Conservation (phyloP, 2,329 filamentous ascomycete species). For the Calonectria leucothoes region DNA sequence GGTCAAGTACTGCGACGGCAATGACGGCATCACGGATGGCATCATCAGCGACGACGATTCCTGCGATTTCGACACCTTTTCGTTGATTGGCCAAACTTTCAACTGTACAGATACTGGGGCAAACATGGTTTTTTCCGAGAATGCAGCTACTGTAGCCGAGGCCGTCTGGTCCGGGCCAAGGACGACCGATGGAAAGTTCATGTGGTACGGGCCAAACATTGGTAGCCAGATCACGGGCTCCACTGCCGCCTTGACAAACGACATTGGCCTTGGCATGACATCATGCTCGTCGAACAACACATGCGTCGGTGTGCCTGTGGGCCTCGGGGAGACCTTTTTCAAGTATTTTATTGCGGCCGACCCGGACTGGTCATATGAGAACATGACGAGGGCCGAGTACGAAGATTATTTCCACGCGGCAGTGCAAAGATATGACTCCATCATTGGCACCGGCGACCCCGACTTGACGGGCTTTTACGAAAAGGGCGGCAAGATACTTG, state of each 20-base stretch:
- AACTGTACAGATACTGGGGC: constrained; percentile 1
- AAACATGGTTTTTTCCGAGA: constrained; percentile 1
- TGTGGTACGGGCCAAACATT: constrained; percentile 8
- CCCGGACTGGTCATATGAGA: constrained; percentile 6
- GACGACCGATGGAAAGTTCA: neutral
- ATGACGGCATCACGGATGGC: constrained; percentile 5
- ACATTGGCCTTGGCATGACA: constrained; percentile 7
- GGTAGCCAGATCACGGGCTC: constrained; percentile 7
- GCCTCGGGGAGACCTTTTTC: constrained; percentile 6
- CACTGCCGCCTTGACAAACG: neutral
- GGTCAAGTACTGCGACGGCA: neutral
- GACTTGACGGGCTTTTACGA: constrained; percentile 4
- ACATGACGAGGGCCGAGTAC: constrained; percentile 5
- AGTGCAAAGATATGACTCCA: neutral
- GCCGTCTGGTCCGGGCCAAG: constrained; percentile 14
- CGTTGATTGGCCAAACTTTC: neutral
- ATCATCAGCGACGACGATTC: neutral
- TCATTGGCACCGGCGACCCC: neutral
- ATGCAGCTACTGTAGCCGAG: constrained; percentile 16
- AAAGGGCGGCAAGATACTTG: constrained; percentile 5
- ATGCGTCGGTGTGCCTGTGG: neutral
- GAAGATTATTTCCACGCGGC: neutral
- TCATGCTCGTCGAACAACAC: neutral
- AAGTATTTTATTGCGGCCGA: neutral
- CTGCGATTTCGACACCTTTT: neutral